These are phyloP conservation scores for Trifolium pratense DNA, from an alignment of 306 rosid genomes.

Conservation along the genomic window DNA sequence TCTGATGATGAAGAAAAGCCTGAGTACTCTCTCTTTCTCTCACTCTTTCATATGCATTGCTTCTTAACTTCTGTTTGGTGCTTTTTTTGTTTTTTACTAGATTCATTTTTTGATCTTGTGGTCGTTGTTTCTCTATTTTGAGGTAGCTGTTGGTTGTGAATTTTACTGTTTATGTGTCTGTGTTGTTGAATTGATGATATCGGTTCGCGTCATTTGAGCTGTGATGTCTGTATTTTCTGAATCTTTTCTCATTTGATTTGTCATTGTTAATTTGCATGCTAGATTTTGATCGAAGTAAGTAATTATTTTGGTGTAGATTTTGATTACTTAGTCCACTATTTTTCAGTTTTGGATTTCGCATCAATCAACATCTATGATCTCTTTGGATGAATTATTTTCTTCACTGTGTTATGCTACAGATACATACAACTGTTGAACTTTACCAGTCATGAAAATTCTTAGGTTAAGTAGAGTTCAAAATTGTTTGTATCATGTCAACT, in stretches of 20 bases:
- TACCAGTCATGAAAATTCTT: not conserved
- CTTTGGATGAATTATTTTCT: slow-evolving; percentile 15
- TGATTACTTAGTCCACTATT: slow-evolving; percentile 7
- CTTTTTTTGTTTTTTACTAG: slow-evolving; percentile 21
- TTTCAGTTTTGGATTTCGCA: slow-evolving; percentile 31
- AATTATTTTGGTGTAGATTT: slow-evolving; percentile 27
- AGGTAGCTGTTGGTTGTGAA: slow-evolving; percentile 39
- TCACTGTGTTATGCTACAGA: slow-evolving; percentile 25
- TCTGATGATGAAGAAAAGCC: slow-evolving; percentile 66
- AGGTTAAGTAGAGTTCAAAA: not conserved
- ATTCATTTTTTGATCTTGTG: slow-evolving; percentile 42
- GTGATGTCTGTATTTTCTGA: slow-evolving; percentile 29
- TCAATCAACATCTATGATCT: slow-evolving; percentile 22
- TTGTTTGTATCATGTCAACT: slow-evolving; percentile 4
- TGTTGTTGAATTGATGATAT: slow-evolving; percentile 12
- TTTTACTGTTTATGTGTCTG: slow-evolving; percentile 41
- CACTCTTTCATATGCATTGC: slow-evolving; percentile 35
- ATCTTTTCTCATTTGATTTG: slow-evolving; percentile 46
- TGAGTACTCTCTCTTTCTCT: slow-evolving; percentile 57
- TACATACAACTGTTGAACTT: slow-evolving; percentile 10
- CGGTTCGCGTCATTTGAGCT: slow-evolving; percentile 31
- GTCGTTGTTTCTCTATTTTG: slow-evolving; percentile 29
- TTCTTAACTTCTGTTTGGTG: slow-evolving; percentile 24
- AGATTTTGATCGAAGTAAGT: slow-evolving; percentile 45
- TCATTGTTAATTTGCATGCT: slow-evolving; percentile 56